phyloP scores from a whole-genome alignment of 768 basidiomycete genomes.

The Leccinum boreale region DNA sequence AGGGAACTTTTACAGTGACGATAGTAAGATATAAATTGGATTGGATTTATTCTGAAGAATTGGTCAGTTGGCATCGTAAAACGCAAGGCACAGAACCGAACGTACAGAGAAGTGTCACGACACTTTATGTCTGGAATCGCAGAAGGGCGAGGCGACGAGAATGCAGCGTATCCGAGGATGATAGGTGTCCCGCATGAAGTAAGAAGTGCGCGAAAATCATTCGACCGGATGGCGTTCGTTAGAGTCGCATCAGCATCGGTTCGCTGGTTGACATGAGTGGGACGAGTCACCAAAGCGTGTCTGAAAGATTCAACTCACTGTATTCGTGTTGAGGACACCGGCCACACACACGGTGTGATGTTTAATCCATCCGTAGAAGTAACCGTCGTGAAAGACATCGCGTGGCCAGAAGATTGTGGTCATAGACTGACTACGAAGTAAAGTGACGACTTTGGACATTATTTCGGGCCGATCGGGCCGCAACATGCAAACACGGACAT shows the following conservation, averaged over 20 bases:
- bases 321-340: constrained; percentile 40
- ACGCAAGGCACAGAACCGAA: neutral
- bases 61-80: constrained; percentile 8
- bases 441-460: neutral
- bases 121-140: constrained; percentile 33
- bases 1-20: constrained; percentile 53
- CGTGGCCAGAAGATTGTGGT: constrained; percentile 56
- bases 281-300: neutral
- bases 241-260: constrained; percentile 15
- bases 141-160: constrained; percentile 11
- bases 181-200: constrained; percentile 21
- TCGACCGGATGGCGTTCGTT: constrained; percentile 8
- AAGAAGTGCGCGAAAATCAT: constrained; percentile 18
- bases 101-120: constrained; percentile 22
- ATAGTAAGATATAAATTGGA: constrained; percentile 46
- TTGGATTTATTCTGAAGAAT: constrained; percentile 11
- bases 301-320: constrained; percentile 26
- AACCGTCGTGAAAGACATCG: constrained; percentile 44
- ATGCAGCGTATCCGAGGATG: constrained; percentile 29
- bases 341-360: constrained; percentile 47
- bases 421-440: constrained; percentile 16
- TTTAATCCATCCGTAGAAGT: constrained; percentile 57
- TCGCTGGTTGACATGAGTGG: constrained; percentile 10
- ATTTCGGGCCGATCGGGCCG: constrained; percentile 15
- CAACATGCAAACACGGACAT: neutral